phyloP scores from a whole-genome alignment of 495 filamentous ascomycete genomes.

The Collariella sp. region DNA sequence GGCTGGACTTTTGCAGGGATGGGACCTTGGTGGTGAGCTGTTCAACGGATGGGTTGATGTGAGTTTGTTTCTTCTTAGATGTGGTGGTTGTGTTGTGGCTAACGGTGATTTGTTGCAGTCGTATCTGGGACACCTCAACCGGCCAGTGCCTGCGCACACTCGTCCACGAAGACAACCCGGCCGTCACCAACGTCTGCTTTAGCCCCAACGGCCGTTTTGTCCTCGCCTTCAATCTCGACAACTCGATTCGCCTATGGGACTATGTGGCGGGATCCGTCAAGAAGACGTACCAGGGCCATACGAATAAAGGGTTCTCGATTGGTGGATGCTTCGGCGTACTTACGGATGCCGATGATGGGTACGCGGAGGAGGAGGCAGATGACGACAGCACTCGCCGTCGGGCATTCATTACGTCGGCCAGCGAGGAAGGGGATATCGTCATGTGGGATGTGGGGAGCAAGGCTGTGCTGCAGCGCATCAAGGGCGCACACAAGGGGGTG shows the following conservation, averaged over 20 bases:
- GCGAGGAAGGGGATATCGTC: conserved; percentile 76
- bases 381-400: conserved; percentile 10
- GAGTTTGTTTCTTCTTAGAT: conserved; percentile 17
- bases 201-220: conserved; percentile 89
- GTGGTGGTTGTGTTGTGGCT: neutral
- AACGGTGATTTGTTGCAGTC: conserved; percentile 27
- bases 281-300: conserved; percentile 95
- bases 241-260: conserved; percentile 84
- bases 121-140: conserved; percentile 92
- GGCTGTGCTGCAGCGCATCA: conserved; percentile 61
- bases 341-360: conserved; percentile 22
- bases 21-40: conserved; percentile 88
- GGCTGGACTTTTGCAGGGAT: conserved; percentile 86
- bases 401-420: conserved; percentile 66
- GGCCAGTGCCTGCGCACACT: conserved; percentile 92
- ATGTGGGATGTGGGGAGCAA: conserved; percentile 89
- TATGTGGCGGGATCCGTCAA: conserved; percentile 78
- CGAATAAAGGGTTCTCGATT: conserved; percentile 74
- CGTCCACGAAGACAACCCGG: conserved; percentile 91
- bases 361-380: conserved; percentile 21
- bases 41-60: conserved; percentile 81
- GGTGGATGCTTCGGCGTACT: conserved; percentile 71
- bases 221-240: conserved; percentile 85
- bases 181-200: conserved; percentile 84
- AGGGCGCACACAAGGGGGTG: conserved; percentile 63